Evolutionary conservation across 768 basidiomycete species (phyloP).

Genomic region (Pleurotus djamor): DNA sequence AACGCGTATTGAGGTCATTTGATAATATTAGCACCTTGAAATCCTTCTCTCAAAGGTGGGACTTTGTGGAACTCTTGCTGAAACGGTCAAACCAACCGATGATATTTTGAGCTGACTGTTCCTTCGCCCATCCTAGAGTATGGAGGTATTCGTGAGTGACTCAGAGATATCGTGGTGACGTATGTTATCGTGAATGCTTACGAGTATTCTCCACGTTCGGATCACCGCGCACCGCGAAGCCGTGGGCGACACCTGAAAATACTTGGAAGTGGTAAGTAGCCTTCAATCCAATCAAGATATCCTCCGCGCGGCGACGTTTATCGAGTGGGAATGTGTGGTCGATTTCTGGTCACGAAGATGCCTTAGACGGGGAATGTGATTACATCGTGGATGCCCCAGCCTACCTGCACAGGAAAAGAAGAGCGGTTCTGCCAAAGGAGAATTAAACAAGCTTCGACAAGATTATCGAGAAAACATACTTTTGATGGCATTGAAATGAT

Average conservation of each 20-base stretch:
- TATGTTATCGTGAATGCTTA: constrained; percentile 15
- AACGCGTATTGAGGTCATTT: no score
- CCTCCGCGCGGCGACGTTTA: constrained; percentile 55
- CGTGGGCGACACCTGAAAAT: constrained; percentile 49
- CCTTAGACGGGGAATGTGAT: neutral
- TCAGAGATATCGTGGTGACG: neutral
- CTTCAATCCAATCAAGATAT: constrained; percentile 48
- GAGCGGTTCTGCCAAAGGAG: constrained; percentile 39
- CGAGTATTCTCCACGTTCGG: constrained; percentile 36
- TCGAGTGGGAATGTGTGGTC: constrained; percentile 51
- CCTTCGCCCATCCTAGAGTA: constrained; percentile 55
- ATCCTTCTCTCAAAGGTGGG: neutral
- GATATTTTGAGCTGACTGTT: constrained; percentile 51
- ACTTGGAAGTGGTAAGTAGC: constrained; percentile 55
- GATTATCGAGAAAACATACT: constrained; percentile 29
- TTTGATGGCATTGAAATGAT: constrained; percentile 43
- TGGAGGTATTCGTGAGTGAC: neutral
- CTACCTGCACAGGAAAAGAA: constrained; percentile 55
- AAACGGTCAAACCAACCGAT: constrained; percentile 53
- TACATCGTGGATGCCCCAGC: neutral
- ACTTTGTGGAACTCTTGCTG: neutral
- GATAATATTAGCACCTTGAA: no score
- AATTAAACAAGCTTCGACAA: neutral
- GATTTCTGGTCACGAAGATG: constrained; percentile 32
- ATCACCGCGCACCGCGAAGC: constrained; percentile 48